Base-by-base conservation (phyloP, 1,284 basidiomycete genomes). In the Anthracocystis setariae region DNA sequence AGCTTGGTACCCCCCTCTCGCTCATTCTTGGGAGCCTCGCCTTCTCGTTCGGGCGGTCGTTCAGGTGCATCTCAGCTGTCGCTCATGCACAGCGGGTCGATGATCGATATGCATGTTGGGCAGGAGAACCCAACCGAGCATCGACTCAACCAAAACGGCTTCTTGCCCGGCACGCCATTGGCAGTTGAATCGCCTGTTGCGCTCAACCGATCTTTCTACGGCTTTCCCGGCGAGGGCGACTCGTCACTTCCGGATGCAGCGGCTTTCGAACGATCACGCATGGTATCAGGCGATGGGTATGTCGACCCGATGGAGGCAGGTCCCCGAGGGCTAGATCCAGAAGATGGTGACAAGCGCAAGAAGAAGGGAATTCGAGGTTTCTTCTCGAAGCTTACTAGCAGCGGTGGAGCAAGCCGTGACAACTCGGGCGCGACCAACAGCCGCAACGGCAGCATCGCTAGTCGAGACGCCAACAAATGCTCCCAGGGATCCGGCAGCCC, bases 51-150 rank as follows among this genome's bases (percentile, higher is more conserved):
- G 51, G 29, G 55, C 39, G 49, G 46, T 51, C 46, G 78, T 55
- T 56, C 66, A 13, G 57, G 54, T 23, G 63, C 65, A 18, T 78
- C 77, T 17, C 76, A 77, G 54, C 50, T 77, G 32, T 84, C 83
- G 18, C 77, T 83, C 32, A 81, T 83, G 35, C 80, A 80, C 35
- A 83, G 80, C 24, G 84, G 83, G 13, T 70, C 70, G 21, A 84
- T 85, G 83, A 69, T 84, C 60, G 84, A 85, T 47, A 85, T 85
- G 84, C 84, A 85, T 46, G 73, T 85, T 12, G 83, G 78, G 4
- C 67, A 84, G 32, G 76, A 74, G 39, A 64, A 74, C 27, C 63
- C 55, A 13, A 52, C 49, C 27, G 76, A 78, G 35, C 76, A 78
- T 25, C 74, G 74, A 5, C 29, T 76, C 45, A 62, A 65, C 27